Percentiles rank a stretch among this genome's conserved stretches.
These are phyloP conservation scores for Didymella lethalis DNA, from an alignment of 2,329 filamentous ascomycete species.

Conservation along the genomic window DNA sequence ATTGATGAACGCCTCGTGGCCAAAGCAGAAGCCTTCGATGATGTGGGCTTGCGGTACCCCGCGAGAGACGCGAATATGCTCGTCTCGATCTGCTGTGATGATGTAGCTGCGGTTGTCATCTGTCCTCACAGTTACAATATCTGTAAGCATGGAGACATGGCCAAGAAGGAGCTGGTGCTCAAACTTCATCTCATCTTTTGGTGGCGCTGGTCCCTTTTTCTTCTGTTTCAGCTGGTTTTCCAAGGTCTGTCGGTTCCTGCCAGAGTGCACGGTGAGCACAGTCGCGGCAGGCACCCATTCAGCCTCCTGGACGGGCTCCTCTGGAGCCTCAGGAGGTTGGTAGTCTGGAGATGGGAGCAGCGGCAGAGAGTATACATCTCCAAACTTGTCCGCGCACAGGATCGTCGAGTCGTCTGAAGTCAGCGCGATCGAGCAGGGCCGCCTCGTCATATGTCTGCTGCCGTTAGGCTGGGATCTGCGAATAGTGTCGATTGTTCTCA, in stretches of 20 bases:
- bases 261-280: conserved; percentile 67
- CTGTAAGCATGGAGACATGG: conserved; percentile 94
- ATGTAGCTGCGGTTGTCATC: conserved; percentile 65
- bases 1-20: conserved; percentile 85
- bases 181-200: conserved; percentile 64
- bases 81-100: conserved; percentile 73
- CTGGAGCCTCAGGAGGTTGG: conserved; percentile 32
- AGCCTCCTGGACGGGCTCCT: conserved; percentile 41
- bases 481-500: conserved; percentile 47
- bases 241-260: conserved; percentile 65
- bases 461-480: conserved; percentile 24
- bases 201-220: conserved; percentile 53
- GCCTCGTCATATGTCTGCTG: conserved; percentile 84
- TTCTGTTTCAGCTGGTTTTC: conserved; percentile 63
- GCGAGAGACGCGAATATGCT: conserved; percentile 88
- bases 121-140: conserved; percentile 65
- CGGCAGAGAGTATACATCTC: conserved; percentile 91
- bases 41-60: conserved; percentile 83
- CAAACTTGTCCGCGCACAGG: conserved; percentile 91
- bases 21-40: conserved; percentile 88
- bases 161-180: conserved; percentile 82
- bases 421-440: conserved; percentile 78
- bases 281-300: conserved; percentile 62
- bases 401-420: conserved; percentile 75
- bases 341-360: conserved; percentile 61